A percentile compares a stretch with the other conserved stretches of the same genome.
These are phyloP conservation scores for Mucor racemosus DNA, from an alignment of 371 early-diverging fungal genomes.

Conservation along the genomic window DNA sequence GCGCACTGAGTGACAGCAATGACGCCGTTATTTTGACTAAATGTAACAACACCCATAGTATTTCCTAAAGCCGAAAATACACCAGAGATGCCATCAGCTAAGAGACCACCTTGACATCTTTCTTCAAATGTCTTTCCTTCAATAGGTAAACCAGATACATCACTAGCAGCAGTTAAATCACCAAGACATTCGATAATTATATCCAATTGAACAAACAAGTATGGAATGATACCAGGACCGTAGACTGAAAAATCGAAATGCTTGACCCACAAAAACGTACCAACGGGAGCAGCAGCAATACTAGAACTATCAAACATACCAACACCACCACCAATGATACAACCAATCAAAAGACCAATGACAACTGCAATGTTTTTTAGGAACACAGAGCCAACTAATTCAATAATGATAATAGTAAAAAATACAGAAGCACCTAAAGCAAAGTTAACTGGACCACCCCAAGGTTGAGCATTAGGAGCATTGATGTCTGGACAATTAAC, in stretches of 20 bases:
- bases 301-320: slow-evolving; percentile 57
- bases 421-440: slow-evolving; percentile 59
- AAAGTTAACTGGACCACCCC: slow-evolving; percentile 50
- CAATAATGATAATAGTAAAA: slow-evolving; percentile 58
- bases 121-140: slow-evolving; percentile 60
- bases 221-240: slow-evolving; percentile 62
- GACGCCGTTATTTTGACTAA: slow-evolving; percentile 68
- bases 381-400: slow-evolving; percentile 62
- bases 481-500: slow-evolving; percentile 40
- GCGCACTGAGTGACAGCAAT: slow-evolving; percentile 66
- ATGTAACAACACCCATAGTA: slow-evolving; percentile 61
- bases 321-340: slow-evolving; percentile 56
- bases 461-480: slow-evolving; percentile 60
- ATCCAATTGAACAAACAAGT: slow-evolving; percentile 55
- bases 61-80: slow-evolving; percentile 54
- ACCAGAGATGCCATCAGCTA: slow-evolving; percentile 62
- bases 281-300: slow-evolving; percentile 52
- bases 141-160: slow-evolving; percentile 61
- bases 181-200: slow-evolving; percentile 63
- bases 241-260: slow-evolving; percentile 58
- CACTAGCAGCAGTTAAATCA: slow-evolving; percentile 65
- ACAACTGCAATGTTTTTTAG: slow-evolving; percentile 63
- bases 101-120: slow-evolving; percentile 63
- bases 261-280: slow-evolving; percentile 63
- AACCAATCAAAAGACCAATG: slow-evolving; percentile 59